These are phyloP conservation scores for Saxophila tyrrhenica DNA, from an alignment of 495 filamentous ascomycete species.

Conservation along the genomic window DNA sequence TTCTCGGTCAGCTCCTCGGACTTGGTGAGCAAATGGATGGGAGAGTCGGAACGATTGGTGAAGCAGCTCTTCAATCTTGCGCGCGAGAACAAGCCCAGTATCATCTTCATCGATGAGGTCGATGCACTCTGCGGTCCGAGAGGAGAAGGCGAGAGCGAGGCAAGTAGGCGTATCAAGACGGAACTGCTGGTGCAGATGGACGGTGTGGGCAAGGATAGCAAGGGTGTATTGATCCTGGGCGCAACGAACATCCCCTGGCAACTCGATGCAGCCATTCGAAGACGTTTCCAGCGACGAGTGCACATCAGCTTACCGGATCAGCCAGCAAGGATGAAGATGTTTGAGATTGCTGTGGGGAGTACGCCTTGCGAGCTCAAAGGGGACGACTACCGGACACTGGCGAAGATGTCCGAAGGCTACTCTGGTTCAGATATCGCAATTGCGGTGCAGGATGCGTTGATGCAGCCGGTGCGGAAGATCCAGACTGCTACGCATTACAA, in stretches of 20 bases:
- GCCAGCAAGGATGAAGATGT: conserved; percentile 88
- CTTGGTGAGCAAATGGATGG: conserved; percentile 98
- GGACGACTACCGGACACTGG: conserved; percentile 68
- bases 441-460: conserved; percentile 90
- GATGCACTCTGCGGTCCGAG: conserved; percentile 93
- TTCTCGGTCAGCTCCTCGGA: conserved; percentile 97
- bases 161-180: conserved; percentile 93
- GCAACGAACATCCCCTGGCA: conserved; percentile 99
- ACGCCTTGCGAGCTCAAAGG: conserved; percentile 77
- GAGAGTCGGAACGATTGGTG: conserved; percentile 91
- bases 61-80: conserved; percentile 98
- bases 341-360: conserved; percentile 81
- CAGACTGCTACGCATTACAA: conserved; percentile 99
- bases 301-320: conserved; percentile 88
- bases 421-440: conserved; percentile 94
- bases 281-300: conserved; percentile 91
- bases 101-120: conserved; percentile 99
- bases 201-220: conserved; percentile 87
- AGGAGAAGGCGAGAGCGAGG: conserved; percentile 96
- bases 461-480: conserved; percentile 96
- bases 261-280: conserved; percentile 91
- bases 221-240: conserved; percentile 86
- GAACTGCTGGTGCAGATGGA: conserved; percentile 99
- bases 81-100: conserved; percentile 92
- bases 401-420: conserved; percentile 77